Conservation (phyloP, 495 filamentous ascomycete genomes). For the Acidomyces sp. region DNA sequence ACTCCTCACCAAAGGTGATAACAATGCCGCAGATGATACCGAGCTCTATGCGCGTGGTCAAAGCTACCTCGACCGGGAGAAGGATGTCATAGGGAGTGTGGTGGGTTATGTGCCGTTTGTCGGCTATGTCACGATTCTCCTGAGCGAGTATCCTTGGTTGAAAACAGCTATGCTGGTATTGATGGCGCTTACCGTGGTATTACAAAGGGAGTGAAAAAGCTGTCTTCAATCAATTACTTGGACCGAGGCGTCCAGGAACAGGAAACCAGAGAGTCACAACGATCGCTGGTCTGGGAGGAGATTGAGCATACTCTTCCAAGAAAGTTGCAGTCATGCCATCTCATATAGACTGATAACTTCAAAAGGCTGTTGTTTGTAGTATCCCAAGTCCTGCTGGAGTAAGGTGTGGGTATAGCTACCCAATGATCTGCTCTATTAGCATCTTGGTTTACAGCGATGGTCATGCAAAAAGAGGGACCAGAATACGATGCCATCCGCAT, state of each 20-base stretch:
- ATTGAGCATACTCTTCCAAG: too few species aligned
- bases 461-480: too few species aligned
- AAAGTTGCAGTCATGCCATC: too few species aligned
- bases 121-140: slow-evolving; percentile 92
- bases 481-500: too few species aligned
- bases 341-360: too few species aligned
- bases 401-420: too few species aligned
- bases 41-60: slow-evolving; percentile 81
- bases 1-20: slow-evolving; percentile 95
- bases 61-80: slow-evolving; percentile 64
- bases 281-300: too few species aligned
- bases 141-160: slow-evolving; percentile 93
- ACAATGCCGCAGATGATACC: slow-evolving; percentile 87
- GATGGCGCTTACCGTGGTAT: slow-evolving; percentile 87
- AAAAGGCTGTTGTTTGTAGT: too few species aligned
- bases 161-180: slow-evolving; percentile 88
- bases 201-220: slow-evolving; percentile 58
- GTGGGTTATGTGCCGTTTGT: slow-evolving; percentile 90
- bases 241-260: slow-evolving; percentile 9
- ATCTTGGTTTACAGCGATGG: too few species aligned
- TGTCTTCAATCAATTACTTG: background rate
- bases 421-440: too few species aligned
- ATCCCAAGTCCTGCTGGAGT: too few species aligned
- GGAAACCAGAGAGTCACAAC: background rate
- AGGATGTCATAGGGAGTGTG: slow-evolving; percentile 90